Conservation (phyloP, 441 rosid genomes). For the Daphne laureola region DNA sequence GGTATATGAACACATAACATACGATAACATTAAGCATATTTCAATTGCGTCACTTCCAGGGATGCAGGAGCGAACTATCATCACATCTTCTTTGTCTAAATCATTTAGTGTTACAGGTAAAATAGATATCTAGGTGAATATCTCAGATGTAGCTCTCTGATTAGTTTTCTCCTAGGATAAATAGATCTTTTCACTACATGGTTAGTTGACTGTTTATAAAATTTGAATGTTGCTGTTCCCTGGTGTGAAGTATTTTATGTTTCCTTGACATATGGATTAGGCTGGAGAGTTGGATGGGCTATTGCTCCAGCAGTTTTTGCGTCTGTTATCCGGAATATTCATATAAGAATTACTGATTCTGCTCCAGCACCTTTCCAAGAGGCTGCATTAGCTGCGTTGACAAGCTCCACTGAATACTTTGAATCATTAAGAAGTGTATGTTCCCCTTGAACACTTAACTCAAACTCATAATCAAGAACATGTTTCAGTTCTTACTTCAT, state of each 20-base stretch:
- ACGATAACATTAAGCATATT: constrained; percentile 33
- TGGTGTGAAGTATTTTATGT: constrained; percentile 5
- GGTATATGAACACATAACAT: constrained; percentile 56
- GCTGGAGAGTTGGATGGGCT: constrained; percentile 75
- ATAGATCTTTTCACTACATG: neutral
- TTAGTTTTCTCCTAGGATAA: no score
- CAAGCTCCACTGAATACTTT: constrained; percentile 34
- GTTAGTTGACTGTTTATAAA: no score
- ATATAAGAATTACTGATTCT: constrained; percentile 43
- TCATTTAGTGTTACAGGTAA: constrained; percentile 55
- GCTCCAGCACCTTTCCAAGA: constrained; percentile 73
- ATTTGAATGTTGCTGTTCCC: neutral
- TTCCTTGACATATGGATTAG: constrained; percentile 20
- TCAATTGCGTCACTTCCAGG: constrained; percentile 51
- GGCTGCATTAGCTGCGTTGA: constrained; percentile 56
- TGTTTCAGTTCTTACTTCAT: constrained; percentile 5
- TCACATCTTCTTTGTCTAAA: constrained; percentile 57
- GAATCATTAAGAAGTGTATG: constrained; percentile 38
- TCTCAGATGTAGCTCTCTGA: no score
- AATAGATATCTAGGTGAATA: neutral
- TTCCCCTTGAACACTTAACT: neutral
- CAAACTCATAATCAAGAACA: neutral
- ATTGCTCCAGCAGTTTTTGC: constrained; percentile 48
- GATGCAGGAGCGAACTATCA: constrained; percentile 56
- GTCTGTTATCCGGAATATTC: constrained; percentile 47